Conservation (phyloP, 106 monocot species). For the Dendrobium nobile region DNA sequence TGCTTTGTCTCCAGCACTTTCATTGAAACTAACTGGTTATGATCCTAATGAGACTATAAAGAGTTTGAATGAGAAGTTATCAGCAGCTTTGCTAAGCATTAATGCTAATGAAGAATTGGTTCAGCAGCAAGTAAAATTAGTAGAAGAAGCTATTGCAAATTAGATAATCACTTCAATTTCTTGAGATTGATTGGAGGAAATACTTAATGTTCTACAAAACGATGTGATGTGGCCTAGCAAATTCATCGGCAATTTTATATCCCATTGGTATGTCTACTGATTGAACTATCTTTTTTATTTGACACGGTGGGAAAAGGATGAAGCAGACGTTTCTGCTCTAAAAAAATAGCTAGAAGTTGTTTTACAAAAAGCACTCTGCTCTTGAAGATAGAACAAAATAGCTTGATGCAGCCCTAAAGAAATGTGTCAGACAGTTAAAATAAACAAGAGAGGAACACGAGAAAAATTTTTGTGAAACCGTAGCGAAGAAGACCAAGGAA, state of each 20-base stretch:
- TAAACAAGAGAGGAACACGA: constrained; percentile 27
- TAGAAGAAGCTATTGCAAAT: constrained; percentile 93
- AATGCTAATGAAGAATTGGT: constrained; percentile 77
- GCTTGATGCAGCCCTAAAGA: constrained; percentile 34
- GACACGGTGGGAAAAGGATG: constrained; percentile 35
- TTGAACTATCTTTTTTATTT: neutral
- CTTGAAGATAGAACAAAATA: constrained; percentile 19
- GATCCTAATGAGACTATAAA: constrained; percentile 42
- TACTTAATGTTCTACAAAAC: neutral
- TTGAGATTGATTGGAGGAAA: neutral
- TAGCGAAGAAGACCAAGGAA: constrained; percentile 6
- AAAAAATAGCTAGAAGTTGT: constrained; percentile 24
- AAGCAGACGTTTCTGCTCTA: constrained; percentile 16
- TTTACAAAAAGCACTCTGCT: constrained; percentile 13
- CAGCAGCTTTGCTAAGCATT: constrained; percentile 55
- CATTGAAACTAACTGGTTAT: constrained; percentile 19
- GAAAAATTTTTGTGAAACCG: constrained; percentile 5
- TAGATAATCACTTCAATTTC: constrained; percentile 1
- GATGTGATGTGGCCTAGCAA: too few relatives aligned
- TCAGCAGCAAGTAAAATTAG: constrained; percentile 74
- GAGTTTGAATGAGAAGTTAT: constrained; percentile 58
- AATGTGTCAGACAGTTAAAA: constrained; percentile 24
- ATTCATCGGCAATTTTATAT: neutral
- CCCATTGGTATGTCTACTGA: neutral
- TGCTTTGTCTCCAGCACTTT: constrained; percentile 33